Evolutionary conservation across 345 rosid species (phyloP).

Genomic region (Noccaea caerulescens): DNA sequence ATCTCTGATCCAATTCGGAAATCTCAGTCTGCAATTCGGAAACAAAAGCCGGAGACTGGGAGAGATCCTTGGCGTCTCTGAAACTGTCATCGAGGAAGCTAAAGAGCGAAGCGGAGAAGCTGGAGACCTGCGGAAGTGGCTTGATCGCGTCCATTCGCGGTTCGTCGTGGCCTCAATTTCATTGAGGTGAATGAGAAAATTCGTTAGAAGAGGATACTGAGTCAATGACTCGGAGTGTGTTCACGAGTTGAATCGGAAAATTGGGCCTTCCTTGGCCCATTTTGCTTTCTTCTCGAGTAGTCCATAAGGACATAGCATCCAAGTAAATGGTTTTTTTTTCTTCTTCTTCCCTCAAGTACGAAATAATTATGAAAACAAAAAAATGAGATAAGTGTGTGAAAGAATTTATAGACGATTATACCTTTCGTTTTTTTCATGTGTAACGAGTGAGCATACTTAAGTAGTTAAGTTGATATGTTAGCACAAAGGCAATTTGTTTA

Average conservation of each 20-base stretch:
- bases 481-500: too few species aligned
- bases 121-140: conserved; percentile 52
- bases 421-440: too few species aligned
- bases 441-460: too few species aligned
- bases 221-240: conserved; percentile 35
- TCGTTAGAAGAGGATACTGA: conserved; percentile 36
- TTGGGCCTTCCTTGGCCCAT: conserved; percentile 35
- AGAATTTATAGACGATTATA: too few species aligned
- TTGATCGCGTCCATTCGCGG: conserved; percentile 52
- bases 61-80: conserved; percentile 49
- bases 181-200: conserved; percentile 33
- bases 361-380: too few species aligned
- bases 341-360: too few species aligned
- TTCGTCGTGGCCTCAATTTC: conserved; percentile 33
- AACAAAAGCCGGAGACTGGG: conserved; percentile 53
- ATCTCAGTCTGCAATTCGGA: conserved; percentile 65
- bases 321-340: background rate
- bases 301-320: background rate
- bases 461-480: too few species aligned
- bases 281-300: background rate
- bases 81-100: conserved; percentile 64
- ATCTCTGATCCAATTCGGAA: conserved; percentile 58
- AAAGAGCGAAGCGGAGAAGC: conserved; percentile 36
- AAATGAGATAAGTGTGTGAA: too few species aligned
- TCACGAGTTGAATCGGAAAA: conserved; percentile 26